These are phyloP conservation scores for Mollisiaceae sp. DNA, from an alignment of 2,329 filamentous ascomycete species.

Conservation along the genomic window DNA sequence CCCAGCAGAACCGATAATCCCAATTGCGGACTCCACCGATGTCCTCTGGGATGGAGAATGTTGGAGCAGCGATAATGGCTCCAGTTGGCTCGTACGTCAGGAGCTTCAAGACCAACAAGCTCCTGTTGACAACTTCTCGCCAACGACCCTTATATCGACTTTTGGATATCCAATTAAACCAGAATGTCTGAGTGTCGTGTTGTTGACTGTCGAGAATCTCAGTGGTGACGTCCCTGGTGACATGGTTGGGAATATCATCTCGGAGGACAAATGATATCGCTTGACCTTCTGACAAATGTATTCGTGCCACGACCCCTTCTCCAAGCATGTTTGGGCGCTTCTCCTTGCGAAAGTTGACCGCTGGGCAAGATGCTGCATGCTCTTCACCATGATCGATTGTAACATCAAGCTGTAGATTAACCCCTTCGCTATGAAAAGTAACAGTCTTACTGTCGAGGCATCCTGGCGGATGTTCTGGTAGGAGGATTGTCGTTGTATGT, in stretches of 20 bases:
- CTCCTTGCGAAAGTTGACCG: constrained; percentile 60
- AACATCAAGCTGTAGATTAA: constrained; percentile 70
- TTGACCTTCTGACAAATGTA: constrained; percentile 69
- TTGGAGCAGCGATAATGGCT: constrained; percentile 77
- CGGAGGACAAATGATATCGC: constrained; percentile 72
- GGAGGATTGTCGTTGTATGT: constrained; percentile 63
- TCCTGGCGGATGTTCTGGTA: constrained; percentile 48
- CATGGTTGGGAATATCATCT: constrained; percentile 62
- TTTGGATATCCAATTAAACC: constrained; percentile 75
- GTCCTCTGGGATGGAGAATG: constrained; percentile 77
- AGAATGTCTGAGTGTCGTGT: constrained; percentile 72
- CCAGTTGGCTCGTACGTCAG: constrained; percentile 80
- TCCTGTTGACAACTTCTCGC: constrained; percentile 73
- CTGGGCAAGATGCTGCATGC: constrained; percentile 53
- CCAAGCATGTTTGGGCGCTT: constrained; percentile 58
- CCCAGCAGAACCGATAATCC: constrained; percentile 81
- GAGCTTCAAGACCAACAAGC: constrained; percentile 76
- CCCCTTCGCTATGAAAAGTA: constrained; percentile 62
- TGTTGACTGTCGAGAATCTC: constrained; percentile 65
- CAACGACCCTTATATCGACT: constrained; percentile 75
- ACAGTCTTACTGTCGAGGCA: constrained; percentile 60
- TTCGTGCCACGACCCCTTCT: constrained; percentile 65
- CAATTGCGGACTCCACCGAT: constrained; percentile 70
- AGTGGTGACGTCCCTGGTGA: constrained; percentile 62
- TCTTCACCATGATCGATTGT: constrained; percentile 65